A percentile compares a stretch with the other conserved stretches of the same genome.
phyloP scores from a whole-genome alignment of 129 eudicot species.

The Flaveria sonorensis region DNA sequence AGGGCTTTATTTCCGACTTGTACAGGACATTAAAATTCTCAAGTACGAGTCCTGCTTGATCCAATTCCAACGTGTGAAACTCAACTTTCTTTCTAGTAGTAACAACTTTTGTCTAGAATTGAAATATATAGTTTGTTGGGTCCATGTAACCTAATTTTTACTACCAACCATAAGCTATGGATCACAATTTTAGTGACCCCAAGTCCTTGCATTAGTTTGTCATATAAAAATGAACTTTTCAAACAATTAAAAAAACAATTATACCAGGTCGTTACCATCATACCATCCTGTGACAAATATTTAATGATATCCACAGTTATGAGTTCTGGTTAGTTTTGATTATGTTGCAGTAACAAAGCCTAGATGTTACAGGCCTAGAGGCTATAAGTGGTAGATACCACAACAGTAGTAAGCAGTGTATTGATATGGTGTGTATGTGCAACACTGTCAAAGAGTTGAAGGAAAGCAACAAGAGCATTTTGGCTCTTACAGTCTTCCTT shows the following conservation, averaged over 20 bases:
- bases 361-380: slow-evolving; percentile 31
- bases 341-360: slow-evolving; percentile 23
- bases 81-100: too few species aligned
- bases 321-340: slow-evolving; percentile 15
- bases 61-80: too few species aligned
- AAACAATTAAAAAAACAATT: neutral
- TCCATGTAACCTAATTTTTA: too few species aligned
- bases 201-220: too few species aligned
- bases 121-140: too few species aligned
- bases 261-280: neutral
- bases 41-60: too few species aligned
- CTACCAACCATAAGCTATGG: too few species aligned
- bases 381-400: slow-evolving; percentile 20
- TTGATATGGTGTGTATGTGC: neutral
- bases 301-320: slow-evolving; percentile 18
- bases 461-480: slow-evolving; percentile 41
- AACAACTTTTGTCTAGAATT: too few species aligned
- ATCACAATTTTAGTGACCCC: too few species aligned
- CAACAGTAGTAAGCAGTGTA: slow-evolving; percentile 20
- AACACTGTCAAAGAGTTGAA: neutral
- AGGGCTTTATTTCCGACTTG: too few species aligned
- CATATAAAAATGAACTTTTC: too few species aligned
- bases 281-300: slow-evolving; percentile 19
- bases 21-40: too few species aligned
- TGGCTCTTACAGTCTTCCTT: slow-evolving; percentile 26